These are phyloP conservation scores for Talaromyces sp. DNA, from an alignment of 2,329 filamentous ascomycete genomes.

Conservation along the genomic window DNA sequence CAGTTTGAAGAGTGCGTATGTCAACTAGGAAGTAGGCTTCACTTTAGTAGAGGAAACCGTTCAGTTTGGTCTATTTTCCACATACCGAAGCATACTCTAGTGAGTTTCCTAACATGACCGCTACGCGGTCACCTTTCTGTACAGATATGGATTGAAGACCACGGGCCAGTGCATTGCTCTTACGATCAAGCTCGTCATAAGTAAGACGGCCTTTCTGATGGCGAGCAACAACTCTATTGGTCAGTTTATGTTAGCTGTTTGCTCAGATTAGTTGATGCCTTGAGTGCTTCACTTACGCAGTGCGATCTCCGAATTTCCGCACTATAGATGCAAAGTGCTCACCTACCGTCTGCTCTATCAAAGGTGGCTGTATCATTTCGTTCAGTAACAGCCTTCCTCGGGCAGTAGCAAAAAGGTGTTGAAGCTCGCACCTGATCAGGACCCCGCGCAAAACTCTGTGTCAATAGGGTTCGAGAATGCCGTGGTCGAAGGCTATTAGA, in stretches of 20 bases:
- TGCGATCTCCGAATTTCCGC: constrained; percentile 42
- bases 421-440: constrained; percentile 27
- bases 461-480: constrained; percentile 24
- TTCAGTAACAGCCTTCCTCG: background rate
- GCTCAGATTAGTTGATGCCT: background rate
- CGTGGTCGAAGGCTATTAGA: background rate
- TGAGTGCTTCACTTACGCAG: constrained; percentile 47
- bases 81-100: constrained; percentile 74
- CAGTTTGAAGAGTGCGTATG: constrained; percentile 88
- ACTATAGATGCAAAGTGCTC: constrained; percentile 47
- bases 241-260: background rate
- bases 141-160: constrained; percentile 70
- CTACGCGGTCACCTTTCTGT: constrained; percentile 77
- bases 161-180: constrained; percentile 71
- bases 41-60: background rate
- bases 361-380: constrained; percentile 36
- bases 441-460: constrained; percentile 31
- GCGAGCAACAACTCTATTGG: constrained; percentile 53
- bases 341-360: constrained; percentile 47
- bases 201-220: constrained; percentile 65
- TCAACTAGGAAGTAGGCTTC: constrained; percentile 43
- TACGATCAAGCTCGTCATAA: constrained; percentile 70
- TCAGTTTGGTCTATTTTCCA: background rate
- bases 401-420: background rate
- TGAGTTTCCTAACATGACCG: constrained; percentile 80